Conservation (phyloP, 805 yeast species). For the Hanseniaspora guilliermondii region DNA sequence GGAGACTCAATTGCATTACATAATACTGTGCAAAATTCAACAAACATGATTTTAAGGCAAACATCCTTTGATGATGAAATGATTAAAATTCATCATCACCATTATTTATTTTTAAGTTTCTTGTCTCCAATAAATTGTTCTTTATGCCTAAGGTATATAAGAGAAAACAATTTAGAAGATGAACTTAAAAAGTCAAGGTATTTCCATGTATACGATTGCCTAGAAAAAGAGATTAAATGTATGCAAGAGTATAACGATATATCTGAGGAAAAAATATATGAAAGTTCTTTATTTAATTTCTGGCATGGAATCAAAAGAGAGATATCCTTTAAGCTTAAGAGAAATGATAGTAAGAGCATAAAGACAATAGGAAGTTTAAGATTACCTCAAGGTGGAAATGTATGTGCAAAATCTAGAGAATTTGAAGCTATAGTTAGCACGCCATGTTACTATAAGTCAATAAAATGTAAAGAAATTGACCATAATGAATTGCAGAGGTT, state of each 20-base stretch:
- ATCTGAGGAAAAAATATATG: not conserved
- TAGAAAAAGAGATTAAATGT: not conserved
- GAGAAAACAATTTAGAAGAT: not conserved
- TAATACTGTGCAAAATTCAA: not conserved
- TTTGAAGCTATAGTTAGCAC: too few species aligned
- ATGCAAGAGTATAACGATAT: not conserved
- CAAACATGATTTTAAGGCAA: not conserved
- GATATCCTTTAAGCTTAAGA: slow-evolving; percentile 6
- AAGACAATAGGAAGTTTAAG: slow-evolving; percentile 8
- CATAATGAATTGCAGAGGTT: not conserved
- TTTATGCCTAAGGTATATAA: not conserved
- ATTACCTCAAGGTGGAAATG: not conserved
- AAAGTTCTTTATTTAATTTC: not conserved
- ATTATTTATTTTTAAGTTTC: not conserved
- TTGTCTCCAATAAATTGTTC: slow-evolving; percentile 1
- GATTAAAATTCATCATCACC: slow-evolving; percentile 11
- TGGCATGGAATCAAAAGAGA: slow-evolving; percentile 13
- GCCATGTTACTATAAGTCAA: not conserved
- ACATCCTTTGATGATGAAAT: slow-evolving; percentile 3
- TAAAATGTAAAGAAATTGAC: not conserved
- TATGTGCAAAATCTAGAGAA: not conserved
- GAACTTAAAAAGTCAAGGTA: not conserved
- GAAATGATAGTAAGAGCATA: not conserved
- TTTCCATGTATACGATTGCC: not conserved
- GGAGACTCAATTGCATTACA: not conserved